Evolutionary conservation across 2,329 filamentous ascomycete genomes (phyloP), one percentile per base, ranked within the genome.

Genomic region (Colletotrichum chlorophyti): DNA sequence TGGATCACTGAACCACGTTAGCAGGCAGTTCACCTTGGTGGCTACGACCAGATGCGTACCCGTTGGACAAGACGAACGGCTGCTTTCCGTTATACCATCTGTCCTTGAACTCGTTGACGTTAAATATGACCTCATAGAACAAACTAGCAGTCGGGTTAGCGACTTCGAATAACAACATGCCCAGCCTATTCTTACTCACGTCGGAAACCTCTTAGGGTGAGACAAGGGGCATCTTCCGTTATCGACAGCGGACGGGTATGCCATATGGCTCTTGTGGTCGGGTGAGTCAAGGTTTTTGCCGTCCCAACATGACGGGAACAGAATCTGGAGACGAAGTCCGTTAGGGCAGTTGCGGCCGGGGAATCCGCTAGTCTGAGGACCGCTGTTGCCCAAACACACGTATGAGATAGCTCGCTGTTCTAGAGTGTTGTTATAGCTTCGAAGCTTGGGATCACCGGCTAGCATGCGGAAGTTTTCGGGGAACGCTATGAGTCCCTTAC

Each of bases 21-120:
- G 50, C 21, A 12, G 17, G 26, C 8, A 11, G 24, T 5, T 26
- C 17, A 5, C 8, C 26, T 35, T 14, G 21, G 17, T 17, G 17
- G 7, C 14, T 31, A 12, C 10, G 24, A 37, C 14, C 15, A 23
- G 35, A 63, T 11, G 41, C 58, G 23, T 31, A 68, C 63, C 89
- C 89, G 66, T 86, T 86, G 62, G 88, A 77, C 41, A 90, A 82
- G 50, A 91, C 85, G 66, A 91, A 91, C 10, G 86, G 86, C 73
- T 85, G 83, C 24, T 67, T 70, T 31, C 68, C 62, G 65, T 81
- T 83, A 60, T 80, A 77, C 83, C 83, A 86, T 65, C 79, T 77
- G 65, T 77, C 73, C 58, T 72, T 61, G 67, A 85, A 84, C 27
- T 71, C 67, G 32, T 77, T 78, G 3, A 83, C 85, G 69, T 85